Evolutionary conservation across 2,329 filamentous ascomycete genomes (phyloP).

Genomic region (Bipolaris zeicola): DNA sequence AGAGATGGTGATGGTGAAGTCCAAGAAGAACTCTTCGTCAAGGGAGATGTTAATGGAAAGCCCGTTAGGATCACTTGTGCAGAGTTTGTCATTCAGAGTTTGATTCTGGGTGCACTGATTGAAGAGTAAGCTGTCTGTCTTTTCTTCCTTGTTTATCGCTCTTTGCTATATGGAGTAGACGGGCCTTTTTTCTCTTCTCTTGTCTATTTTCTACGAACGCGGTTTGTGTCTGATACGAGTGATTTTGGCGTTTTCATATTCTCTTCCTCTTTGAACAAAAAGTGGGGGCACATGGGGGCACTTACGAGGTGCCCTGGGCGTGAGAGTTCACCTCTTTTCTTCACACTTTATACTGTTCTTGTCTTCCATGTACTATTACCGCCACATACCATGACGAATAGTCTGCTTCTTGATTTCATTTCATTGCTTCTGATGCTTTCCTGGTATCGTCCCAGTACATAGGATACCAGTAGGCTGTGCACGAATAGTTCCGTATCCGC

Average conservation of each 20-base stretch:
- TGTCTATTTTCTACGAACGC: background rate
- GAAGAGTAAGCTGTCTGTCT: slow-evolving; percentile 54
- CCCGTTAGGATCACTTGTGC: slow-evolving; percentile 74
- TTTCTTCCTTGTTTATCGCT: background rate
- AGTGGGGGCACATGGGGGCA: background rate
- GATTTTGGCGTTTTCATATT: background rate
- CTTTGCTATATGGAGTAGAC: background rate
- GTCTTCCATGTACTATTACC: background rate
- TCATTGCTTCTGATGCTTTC: background rate
- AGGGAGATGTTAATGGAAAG: slow-evolving; percentile 51
- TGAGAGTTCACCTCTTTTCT: background rate
- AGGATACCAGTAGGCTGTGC: too few relatives aligned
- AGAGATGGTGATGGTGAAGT: slow-evolving; percentile 47
- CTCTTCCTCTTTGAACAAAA: background rate
- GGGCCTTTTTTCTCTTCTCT: background rate
- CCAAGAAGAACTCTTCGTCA: slow-evolving; percentile 30
- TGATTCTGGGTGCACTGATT: slow-evolving; percentile 82
- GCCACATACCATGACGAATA: background rate
- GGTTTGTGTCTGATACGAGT: background rate
- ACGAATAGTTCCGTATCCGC: too few relatives aligned
- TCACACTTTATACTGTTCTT: background rate
- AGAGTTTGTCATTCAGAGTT: slow-evolving; percentile 88
- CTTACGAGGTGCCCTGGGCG: background rate
- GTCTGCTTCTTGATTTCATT: background rate
- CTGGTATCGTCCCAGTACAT: too few relatives aligned